Percentiles rank a stretch among this genome's conserved stretches.
phyloP scores from a whole-genome alignment of 371 early-diverging fungal species.

The Agmasoma carcini region DNA sequence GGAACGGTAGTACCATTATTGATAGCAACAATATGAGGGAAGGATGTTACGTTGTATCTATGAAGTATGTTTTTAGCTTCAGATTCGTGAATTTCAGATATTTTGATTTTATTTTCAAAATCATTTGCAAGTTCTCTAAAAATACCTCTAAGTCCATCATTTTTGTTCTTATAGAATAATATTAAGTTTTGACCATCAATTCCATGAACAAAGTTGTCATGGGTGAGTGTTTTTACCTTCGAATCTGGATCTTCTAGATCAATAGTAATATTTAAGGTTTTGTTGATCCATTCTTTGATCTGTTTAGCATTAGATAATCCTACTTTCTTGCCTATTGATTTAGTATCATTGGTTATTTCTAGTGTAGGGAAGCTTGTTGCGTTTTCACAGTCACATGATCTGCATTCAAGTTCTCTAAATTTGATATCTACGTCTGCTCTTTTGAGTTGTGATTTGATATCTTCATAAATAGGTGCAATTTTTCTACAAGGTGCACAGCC shows the following conservation, averaged over 20 bases:
- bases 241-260: not conserved
- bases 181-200: slow-evolving; percentile 55
- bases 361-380: slow-evolving; percentile 50
- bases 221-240: slow-evolving; percentile 32
- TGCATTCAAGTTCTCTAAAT: slow-evolving; percentile 45
- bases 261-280: slow-evolving; percentile 5
- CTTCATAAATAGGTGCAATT: slow-evolving; percentile 40
- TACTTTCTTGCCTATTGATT: slow-evolving; percentile 19
- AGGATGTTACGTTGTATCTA: slow-evolving; percentile 47
- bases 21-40: slow-evolving; percentile 50
- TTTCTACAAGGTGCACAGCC: slow-evolving; percentile 48
- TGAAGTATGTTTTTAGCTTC: slow-evolving; percentile 42
- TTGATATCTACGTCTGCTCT: slow-evolving; percentile 34
- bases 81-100: slow-evolving; percentile 45
- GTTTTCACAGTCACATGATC: slow-evolving; percentile 41
- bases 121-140: slow-evolving; percentile 43
- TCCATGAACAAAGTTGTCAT: slow-evolving; percentile 49
- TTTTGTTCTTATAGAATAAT: slow-evolving; percentile 47
- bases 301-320: slow-evolving; percentile 34
- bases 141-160: slow-evolving; percentile 28
- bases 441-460: slow-evolving; percentile 37
- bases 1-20: slow-evolving; percentile 51
- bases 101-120: slow-evolving; percentile 43
- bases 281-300: slow-evolving; percentile 29
- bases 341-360: slow-evolving; percentile 37